Percentiles rank a stretch among this genome's conserved stretches.
phyloP scores from a whole-genome alignment of 768 basidiomycete genomes.

The Calocera cornea region DNA sequence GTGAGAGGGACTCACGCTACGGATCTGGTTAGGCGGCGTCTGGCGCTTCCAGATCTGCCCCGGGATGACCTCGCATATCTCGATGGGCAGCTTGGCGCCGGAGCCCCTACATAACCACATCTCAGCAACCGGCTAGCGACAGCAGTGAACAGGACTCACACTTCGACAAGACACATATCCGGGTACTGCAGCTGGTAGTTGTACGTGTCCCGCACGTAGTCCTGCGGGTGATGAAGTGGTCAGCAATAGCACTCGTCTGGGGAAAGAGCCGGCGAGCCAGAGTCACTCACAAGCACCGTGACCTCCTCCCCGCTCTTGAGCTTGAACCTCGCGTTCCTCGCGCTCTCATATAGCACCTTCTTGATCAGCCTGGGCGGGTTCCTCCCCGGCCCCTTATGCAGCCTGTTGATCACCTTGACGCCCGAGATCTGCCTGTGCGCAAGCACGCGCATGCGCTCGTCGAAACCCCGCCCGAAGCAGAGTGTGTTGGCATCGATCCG shows the following conservation, averaged over 20 bases:
- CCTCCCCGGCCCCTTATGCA: constrained; percentile 22
- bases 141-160: constrained; percentile 21
- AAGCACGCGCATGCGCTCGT: constrained; percentile 39
- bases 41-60: constrained; percentile 66
- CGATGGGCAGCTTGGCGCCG: constrained; percentile 52
- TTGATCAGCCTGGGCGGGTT: constrained; percentile 44
- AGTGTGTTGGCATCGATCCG: constrained; percentile 24
- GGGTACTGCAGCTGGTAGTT: constrained; percentile 47
- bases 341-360: constrained; percentile 42
- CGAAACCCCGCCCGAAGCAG: constrained; percentile 28
- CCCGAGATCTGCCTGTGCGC: constrained; percentile 45
- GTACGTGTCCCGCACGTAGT: constrained; percentile 43
- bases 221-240: no score
- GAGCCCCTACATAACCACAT: constrained; percentile 34
- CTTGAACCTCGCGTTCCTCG: constrained; percentile 40
- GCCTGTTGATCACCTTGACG: constrained; percentile 35
- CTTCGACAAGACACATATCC: constrained; percentile 55
- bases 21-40: constrained; percentile 50
- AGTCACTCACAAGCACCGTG: constrained; percentile 14
- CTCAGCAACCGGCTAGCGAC: background rate
- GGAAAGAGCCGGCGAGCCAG: constrained; percentile 13
- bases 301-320: constrained; percentile 38
- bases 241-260: background rate
- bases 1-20: background rate
- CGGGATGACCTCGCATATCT: constrained; percentile 44